A percentile compares a stretch with the other conserved stretches of the same genome.
Evolutionary conservation across 257 asterid genomes (phyloP).

Genomic region (Solanum bulbocastanum): DNA sequence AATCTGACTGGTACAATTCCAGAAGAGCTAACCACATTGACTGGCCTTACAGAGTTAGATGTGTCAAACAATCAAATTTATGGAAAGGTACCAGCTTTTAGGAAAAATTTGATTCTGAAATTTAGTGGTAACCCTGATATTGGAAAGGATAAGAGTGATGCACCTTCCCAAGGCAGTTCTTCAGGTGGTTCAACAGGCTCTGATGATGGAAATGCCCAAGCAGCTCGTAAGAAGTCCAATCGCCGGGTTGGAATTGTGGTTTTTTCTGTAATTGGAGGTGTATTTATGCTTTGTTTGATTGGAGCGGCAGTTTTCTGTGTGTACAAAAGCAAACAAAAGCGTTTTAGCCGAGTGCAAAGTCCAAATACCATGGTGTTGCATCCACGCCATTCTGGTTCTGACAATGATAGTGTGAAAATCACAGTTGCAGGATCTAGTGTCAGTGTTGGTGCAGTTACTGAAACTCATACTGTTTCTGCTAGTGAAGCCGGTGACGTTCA

Average conservation of each 20-base stretch:
- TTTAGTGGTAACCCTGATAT: constrained; percentile 62
- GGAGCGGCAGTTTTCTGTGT: constrained; percentile 51
- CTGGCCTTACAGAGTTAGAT: constrained; percentile 51
- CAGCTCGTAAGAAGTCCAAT: constrained; percentile 17
- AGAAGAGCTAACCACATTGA: constrained; percentile 37
- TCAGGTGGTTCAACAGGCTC: constrained; percentile 14
- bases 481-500: constrained; percentile 50
- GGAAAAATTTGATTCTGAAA: constrained; percentile 39
- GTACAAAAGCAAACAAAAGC: constrained; percentile 58
- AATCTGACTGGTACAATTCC: constrained; percentile 74
- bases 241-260: constrained; percentile 39
- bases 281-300: constrained; percentile 48
- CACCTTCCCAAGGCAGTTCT: constrained; percentile 17
- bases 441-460: constrained; percentile 46
- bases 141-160: constrained; percentile 38
- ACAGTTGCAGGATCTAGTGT: constrained; percentile 87
- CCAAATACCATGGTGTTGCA: constrained; percentile 71
- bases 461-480: constrained; percentile 43
- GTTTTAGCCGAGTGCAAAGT: constrained; percentile 66
- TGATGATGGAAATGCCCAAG: background rate
- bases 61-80: constrained; percentile 68
- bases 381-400: constrained; percentile 81
- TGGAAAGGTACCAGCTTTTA: constrained; percentile 65
- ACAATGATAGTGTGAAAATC: constrained; percentile 68
- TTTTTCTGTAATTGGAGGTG: constrained; percentile 42